A percentile compares a stretch with the other conserved stretches of the same genome.
These are phyloP conservation scores for Colletotrichum tofieldiae DNA, from an alignment of 2,329 filamentous ascomycete species.

Conservation along the genomic window DNA sequence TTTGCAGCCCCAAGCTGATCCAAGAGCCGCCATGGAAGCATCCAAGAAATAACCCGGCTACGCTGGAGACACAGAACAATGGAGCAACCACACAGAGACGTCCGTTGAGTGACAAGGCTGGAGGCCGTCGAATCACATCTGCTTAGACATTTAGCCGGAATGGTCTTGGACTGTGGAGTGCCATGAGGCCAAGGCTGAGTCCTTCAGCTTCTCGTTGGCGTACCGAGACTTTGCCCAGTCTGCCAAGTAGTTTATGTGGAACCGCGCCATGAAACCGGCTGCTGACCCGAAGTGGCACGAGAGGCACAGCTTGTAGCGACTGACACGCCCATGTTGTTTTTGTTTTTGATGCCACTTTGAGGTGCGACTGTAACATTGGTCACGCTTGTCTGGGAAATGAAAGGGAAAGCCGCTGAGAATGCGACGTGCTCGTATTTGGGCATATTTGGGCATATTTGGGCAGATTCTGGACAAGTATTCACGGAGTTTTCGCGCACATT, in stretches of 20 bases:
- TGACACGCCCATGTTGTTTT: neutral
- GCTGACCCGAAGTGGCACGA: neutral
- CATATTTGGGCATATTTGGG: no score
- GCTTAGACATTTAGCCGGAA: constrained; percentile 9
- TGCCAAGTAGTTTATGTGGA: constrained; percentile 18
- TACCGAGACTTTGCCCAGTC: constrained; percentile 27
- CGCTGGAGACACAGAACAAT: neutral
- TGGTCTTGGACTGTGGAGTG: constrained; percentile 33
- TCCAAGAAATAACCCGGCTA: constrained; percentile 1
- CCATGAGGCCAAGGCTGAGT: constrained; percentile 32
- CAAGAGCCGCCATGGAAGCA: constrained; percentile 3
- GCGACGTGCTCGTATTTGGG: neutral
- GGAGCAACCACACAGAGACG: constrained; percentile 21
- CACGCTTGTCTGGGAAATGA: no score
- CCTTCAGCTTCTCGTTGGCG: constrained; percentile 15
- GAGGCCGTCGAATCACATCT: neutral
- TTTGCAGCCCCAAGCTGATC: constrained; percentile 4
- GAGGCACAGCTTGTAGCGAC: neutral
- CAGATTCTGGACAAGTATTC: no score
- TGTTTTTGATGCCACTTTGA: neutral
- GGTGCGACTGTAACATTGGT: neutral
- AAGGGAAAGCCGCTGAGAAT: no score
- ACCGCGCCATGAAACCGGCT: neutral
- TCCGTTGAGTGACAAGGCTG: constrained; percentile 14
- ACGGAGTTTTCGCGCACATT: no score